Percentiles rank a stretch among this genome's conserved stretches.
phyloP scores from a whole-genome alignment of 2,329 filamentous ascomycete species.

The Colletotrichum sp. region DNA sequence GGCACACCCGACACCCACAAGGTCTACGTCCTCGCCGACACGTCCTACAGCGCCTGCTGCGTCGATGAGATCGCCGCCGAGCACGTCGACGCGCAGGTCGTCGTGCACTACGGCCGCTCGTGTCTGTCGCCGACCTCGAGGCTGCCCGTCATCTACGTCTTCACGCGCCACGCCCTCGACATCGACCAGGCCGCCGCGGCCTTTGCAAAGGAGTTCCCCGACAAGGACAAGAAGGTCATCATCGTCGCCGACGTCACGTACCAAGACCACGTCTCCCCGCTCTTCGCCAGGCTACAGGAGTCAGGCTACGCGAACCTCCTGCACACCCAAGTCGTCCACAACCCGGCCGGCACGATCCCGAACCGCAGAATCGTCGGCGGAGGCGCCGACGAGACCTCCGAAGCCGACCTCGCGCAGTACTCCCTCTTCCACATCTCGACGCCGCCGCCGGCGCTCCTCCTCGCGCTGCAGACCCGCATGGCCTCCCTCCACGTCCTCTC shows the following conservation, averaged over 20 bases:
- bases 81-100: slow-evolving; percentile 87
- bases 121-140: slow-evolving; percentile 90
- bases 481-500: slow-evolving; percentile 79
- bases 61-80: slow-evolving; percentile 97
- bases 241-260: slow-evolving; percentile 93
- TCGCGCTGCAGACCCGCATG: slow-evolving; percentile 86
- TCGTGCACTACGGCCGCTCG: slow-evolving; percentile 92
- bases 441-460: slow-evolving; percentile 80
- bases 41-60: slow-evolving; percentile 95
- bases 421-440: slow-evolving; percentile 85
- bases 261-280: slow-evolving; percentile 69
- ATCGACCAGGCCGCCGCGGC: slow-evolving; percentile 57
- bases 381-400: slow-evolving; percentile 27
- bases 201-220: slow-evolving; percentile 73
- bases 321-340: slow-evolving; percentile 74
- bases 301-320: slow-evolving; percentile 75
- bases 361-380: slow-evolving; percentile 74
- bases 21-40: slow-evolving; percentile 90
- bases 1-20: slow-evolving; percentile 31
- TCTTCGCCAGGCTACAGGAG: slow-evolving; percentile 60
- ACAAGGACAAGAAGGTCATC: slow-evolving; percentile 68
- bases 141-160: slow-evolving; percentile 88
- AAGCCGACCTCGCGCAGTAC: slow-evolving; percentile 65
- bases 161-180: slow-evolving; percentile 76
- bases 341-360: slow-evolving; percentile 81